A percentile compares a stretch with the other conserved stretches of the same genome.
Evolutionary conservation across 164 flowering plant genomes (phyloP).

Genomic region (Umbilicus rupestris): DNA sequence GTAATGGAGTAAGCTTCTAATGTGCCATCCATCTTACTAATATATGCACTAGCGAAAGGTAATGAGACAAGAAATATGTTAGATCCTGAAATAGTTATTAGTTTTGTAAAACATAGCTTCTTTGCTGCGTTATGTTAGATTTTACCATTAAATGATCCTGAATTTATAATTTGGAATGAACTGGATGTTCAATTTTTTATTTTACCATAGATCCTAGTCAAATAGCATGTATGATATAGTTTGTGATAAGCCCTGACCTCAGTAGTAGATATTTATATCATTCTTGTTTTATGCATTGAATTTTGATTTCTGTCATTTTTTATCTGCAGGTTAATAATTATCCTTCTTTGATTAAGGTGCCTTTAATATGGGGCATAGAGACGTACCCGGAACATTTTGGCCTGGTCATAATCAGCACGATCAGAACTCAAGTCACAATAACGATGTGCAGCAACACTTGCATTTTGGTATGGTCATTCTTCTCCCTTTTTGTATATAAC

Average conservation of each 20-base stretch:
- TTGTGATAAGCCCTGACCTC: neutral
- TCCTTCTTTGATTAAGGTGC: neutral
- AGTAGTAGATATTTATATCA: neutral
- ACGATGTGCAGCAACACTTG: constrained; percentile 30
- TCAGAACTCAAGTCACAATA: constrained; percentile 36
- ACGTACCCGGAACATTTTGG: constrained; percentile 32
- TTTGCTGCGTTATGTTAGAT: neutral
- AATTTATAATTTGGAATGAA: neutral
- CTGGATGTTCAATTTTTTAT: neutral
- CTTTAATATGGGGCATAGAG: constrained; percentile 55
- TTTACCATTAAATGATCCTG: neutral
- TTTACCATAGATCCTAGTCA: too few relatives aligned
- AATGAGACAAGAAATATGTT: too few relatives aligned
- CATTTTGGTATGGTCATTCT: constrained; percentile 30
- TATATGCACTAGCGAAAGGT: too few relatives aligned
- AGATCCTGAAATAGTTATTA: too few relatives aligned
- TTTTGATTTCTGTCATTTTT: neutral
- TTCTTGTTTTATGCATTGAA: neutral
- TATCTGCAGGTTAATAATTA: neutral
- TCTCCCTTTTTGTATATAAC: neutral
- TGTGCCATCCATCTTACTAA: too few relatives aligned
- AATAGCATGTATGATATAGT: neutral
- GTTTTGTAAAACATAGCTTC: too few relatives aligned
- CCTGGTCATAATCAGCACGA: constrained; percentile 38
- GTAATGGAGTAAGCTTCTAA: too few relatives aligned